Evolutionary conservation across 2,329 filamentous ascomycete genomes (phyloP), one percentile per base, ranked within the genome.

Genomic region (Ascosphaera aggregata): DNA sequence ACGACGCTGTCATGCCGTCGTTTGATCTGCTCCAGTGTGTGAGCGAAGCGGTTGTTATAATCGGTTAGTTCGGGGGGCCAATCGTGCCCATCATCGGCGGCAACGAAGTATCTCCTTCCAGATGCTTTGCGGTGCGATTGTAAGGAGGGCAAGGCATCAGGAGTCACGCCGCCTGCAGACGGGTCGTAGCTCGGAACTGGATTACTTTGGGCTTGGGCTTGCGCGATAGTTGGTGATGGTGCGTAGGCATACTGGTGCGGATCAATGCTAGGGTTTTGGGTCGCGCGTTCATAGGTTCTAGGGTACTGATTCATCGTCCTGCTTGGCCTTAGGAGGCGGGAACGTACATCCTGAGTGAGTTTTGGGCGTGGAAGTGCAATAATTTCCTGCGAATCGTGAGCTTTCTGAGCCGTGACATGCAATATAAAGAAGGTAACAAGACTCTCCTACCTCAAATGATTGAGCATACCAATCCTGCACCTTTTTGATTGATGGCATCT

Each of bases 381-480:
- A 58, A 98, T 91, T 68, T 98, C 89, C 82, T 58, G 42, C 43
- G 31, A 34, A 40, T 9, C 20, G 22, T 27, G 38, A 39, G 45
- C n/a, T n/a, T n/a, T n/a, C n/a, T 40, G 15, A 40, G n/a, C 22
- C 22, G 11, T 27, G 7, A 27, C 22, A 5, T 27, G 11, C 11
- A 27, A 7, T 5, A 27, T 27, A 27, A 7, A 27, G 5, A 11
- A 27, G n/a, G n/a, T 7, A 27, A 5, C 5, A 11, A 7, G 7
- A 27, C 11, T 27, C 40, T 55, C 69, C 49, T 70, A 93, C 85
- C 73, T 98, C 89, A 53, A 98, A 98, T 39, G 89, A 98, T 63
- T 98, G 89, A 46, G 86, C 89, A 58, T 98, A 98, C 89, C 89
- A 98, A 53, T 95, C 85, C 56, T 85, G 79, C 48, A 98, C 89